Base-by-base conservation (phyloP, 441 rosid species). In the Brassica hybrid region DNA sequence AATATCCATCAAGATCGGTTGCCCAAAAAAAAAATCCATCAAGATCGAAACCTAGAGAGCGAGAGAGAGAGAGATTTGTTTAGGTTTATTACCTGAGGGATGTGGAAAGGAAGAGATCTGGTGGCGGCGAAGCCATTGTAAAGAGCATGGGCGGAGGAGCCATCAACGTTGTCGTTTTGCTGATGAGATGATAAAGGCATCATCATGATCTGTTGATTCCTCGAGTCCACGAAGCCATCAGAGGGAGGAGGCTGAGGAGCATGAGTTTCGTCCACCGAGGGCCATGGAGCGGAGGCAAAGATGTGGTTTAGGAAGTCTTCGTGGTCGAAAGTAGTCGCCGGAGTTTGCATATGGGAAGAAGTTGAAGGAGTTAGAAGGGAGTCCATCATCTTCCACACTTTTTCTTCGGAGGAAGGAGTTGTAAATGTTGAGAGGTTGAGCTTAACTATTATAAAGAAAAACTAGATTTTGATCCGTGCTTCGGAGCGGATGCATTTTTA, bases 41-140 rank as follows among this genome's bases (percentile, higher is more conserved):
- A 21, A 45, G 52, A 23, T 67, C 12, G 8, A 23, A 66, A 48
- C n/a, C 17, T 43, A 16, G 41, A 57, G 34, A 30, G 34, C 27
- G 80, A 63, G 0, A 27, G 4, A 41, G 3, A 17, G 30, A 63
- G 21, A 10, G n/a, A 45, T n/a, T 3, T 61, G 19, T 61, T 56
- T 12, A 6, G 58, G 7, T 48, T 67, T 23, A 25, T 41, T 78
- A 7, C 89, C 86, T 86, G 94, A 76, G 89, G 84, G 67, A 84
- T 89, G 34, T 85, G 87, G 50, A 94, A 84, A 80, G 83, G 93
- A 75, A 87, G 73, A 80, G 95, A 90, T 84, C 92, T 72, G 14
- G 67, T 30, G 30, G 75, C 67, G 21, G 81, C 73, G 76, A 86
- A 90, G 23, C 90, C 88, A 78, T 77, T 88, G 34, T 68, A 91